phyloP scores from a whole-genome alignment of 1,139 yeast genomes.

The Debaryomyces sp. region DNA sequence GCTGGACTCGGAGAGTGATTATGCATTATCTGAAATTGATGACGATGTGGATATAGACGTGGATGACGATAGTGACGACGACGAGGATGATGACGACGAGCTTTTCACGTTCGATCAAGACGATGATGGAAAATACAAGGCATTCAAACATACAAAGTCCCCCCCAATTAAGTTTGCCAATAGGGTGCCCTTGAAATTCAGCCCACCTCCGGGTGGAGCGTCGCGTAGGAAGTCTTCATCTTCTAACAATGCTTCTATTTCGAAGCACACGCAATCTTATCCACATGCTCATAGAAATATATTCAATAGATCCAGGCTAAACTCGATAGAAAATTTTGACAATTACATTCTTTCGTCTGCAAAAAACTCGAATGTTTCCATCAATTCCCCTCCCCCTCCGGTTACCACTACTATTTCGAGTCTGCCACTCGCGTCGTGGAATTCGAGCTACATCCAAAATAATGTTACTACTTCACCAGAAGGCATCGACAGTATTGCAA shows the following conservation, averaged over 20 bases:
- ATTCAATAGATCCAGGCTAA: slow-evolving; percentile 44
- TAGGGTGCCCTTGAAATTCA: slow-evolving; percentile 44
- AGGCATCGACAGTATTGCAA: slow-evolving; percentile 15
- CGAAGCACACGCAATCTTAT: slow-evolving; percentile 19
- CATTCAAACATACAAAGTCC: slow-evolving; percentile 17
- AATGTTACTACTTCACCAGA: slow-evolving; percentile 22
- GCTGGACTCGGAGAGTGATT: slow-evolving; percentile 52
- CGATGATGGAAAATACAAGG: slow-evolving; percentile 20
- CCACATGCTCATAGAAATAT: slow-evolving; percentile 27
- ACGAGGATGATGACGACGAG: slow-evolving; percentile 16
- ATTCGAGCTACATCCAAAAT: slow-evolving; percentile 21
- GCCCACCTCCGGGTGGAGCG: slow-evolving; percentile 40
- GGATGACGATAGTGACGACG: slow-evolving; percentile 12
- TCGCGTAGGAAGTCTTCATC: slow-evolving; percentile 35
- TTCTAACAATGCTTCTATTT: slow-evolving; percentile 15
- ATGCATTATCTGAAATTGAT: slow-evolving; percentile 33
- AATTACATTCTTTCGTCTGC: slow-evolving; percentile 46
- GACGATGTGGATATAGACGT: slow-evolving; percentile 14
- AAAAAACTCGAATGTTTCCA: slow-evolving; percentile 38
- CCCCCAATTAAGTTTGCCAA: slow-evolving; percentile 50
- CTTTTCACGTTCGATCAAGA: slow-evolving; percentile 53
- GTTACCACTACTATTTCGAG: slow-evolving; percentile 21
- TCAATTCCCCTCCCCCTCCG: slow-evolving; percentile 42
- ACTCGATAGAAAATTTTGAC: slow-evolving; percentile 47
- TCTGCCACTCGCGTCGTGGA: slow-evolving; percentile 32